Evolutionary conservation across 2,329 filamentous ascomycete genomes (phyloP).

Genomic region (Fusarium domesticum): DNA sequence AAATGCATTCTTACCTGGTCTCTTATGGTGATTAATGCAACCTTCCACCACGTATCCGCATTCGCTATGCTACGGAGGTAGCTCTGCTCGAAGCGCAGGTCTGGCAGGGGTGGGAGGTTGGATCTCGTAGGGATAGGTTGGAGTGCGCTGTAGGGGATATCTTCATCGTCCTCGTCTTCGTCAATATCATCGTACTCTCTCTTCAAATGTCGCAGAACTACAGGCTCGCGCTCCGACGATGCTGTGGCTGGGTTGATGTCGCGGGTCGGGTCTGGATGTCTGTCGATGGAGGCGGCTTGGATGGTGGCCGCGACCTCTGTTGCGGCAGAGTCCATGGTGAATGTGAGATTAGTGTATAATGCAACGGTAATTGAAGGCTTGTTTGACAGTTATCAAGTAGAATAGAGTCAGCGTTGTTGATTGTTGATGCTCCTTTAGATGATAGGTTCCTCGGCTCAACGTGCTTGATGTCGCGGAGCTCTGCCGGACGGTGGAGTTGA

Average conservation of each 20-base stretch:
- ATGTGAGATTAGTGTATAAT: background rate
- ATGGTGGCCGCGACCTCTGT: slow-evolving; percentile 73
- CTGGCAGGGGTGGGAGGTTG: slow-evolving; percentile 66
- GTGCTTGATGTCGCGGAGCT: background rate
- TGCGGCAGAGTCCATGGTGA: slow-evolving; percentile 53
- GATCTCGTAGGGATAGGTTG: slow-evolving; percentile 48
- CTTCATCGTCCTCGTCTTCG: slow-evolving; percentile 53
- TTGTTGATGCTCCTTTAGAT: background rate
- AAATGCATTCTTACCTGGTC: slow-evolving; percentile 69
- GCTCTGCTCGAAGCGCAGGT: slow-evolving; percentile 96
- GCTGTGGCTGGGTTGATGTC: slow-evolving; percentile 80
- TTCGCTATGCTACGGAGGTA: slow-evolving; percentile 85
- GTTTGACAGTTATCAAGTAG: background rate
- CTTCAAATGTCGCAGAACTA: slow-evolving; percentile 25
- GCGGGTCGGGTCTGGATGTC: slow-evolving; percentile 65
- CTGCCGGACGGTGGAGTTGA: background rate
- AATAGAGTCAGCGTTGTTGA: background rate
- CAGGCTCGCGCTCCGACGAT: slow-evolving; percentile 52
- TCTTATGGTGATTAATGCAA: slow-evolving; percentile 78
- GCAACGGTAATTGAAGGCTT: background rate
- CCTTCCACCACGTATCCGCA: slow-evolving; percentile 74
- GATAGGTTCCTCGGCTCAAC: background rate
- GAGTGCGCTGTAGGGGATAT: slow-evolving; percentile 66
- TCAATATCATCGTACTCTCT: slow-evolving; percentile 36
- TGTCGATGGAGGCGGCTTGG: slow-evolving; percentile 76